These are phyloP conservation scores for Fusarium sp. DNA, from an alignment of 2,329 filamentous ascomycete genomes.

Conservation along the genomic window DNA sequence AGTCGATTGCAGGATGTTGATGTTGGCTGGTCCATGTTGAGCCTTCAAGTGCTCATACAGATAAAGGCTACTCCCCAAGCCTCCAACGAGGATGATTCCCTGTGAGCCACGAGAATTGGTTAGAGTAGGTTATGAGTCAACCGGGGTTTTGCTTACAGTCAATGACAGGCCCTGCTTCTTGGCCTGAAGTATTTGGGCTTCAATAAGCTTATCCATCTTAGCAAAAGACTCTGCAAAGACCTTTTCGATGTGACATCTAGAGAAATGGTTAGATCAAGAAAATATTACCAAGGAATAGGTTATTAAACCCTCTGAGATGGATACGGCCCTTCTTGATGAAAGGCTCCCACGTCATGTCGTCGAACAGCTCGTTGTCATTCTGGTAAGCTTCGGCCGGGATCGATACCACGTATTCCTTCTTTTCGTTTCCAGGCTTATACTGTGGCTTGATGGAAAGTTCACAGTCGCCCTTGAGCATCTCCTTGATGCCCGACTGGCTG, in stretches of 20 bases:
- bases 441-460: constrained; percentile 20
- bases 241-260: not conserved
- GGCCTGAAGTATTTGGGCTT: not conserved
- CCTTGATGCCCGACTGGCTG: constrained; percentile 10
- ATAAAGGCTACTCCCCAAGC: not conserved
- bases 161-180: not conserved
- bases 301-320: not conserved
- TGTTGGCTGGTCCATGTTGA: not conserved
- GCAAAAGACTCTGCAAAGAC: not conserved
- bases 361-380: not conserved
- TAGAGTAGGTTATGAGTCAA: not conserved
- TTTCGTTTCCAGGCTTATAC: constrained; percentile 3
- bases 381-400: constrained; percentile 10
- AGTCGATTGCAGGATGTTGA: not conserved
- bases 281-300: not conserved
- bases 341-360: not conserved
- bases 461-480: constrained; percentile 19
- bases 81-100: not conserved
- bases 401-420: constrained; percentile 21
- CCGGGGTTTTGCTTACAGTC: not conserved
- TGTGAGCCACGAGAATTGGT: not conserved
- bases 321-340: not conserved
- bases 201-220: not conserved
- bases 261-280: not conserved
- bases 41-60: not conserved